phyloP scores from a whole-genome alignment of 345 rosid species.

The Limnanthes douglasii region DNA sequence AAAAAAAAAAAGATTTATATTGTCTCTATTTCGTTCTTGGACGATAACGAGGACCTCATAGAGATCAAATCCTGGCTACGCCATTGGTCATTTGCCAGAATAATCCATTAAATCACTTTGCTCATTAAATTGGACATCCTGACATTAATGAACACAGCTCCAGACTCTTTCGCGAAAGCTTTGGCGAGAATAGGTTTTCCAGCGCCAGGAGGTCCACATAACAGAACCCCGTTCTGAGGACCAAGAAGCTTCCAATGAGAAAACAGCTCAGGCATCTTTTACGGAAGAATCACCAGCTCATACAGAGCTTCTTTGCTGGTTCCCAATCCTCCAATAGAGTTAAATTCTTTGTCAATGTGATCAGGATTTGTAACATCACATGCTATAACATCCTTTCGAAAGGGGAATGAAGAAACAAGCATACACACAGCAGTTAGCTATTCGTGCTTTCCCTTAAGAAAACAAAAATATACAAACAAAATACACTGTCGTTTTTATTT shows the following conservation, averaged over 20 bases:
- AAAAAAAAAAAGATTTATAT: too few relatives aligned
- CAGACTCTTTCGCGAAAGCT: slow-evolving; percentile 94
- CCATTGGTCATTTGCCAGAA: too few relatives aligned
- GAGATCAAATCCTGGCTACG: too few relatives aligned
- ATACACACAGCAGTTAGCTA: too few relatives aligned
- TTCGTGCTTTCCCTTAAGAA: too few relatives aligned
- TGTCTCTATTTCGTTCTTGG: too few relatives aligned
- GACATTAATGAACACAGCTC: slow-evolving; percentile 92
- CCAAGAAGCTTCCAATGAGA: slow-evolving; percentile 87
- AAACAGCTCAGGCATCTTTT: slow-evolving; percentile 81
- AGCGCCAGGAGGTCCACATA: slow-evolving; percentile 99
- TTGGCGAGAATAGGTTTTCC: slow-evolving; percentile 99
- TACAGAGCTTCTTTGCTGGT: slow-evolving; percentile 61
- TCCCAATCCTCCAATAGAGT: slow-evolving; percentile 82
- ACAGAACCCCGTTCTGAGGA: slow-evolving; percentile 87
- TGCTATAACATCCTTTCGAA: slow-evolving; percentile 79
- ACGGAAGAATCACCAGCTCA: slow-evolving; percentile 85
- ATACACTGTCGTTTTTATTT: too few relatives aligned
- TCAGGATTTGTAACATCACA: slow-evolving; percentile 96
- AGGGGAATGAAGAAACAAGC: too few relatives aligned
- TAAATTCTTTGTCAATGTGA: slow-evolving; percentile 81
- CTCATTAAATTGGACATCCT: slow-evolving; percentile 85
- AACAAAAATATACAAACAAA: too few relatives aligned
- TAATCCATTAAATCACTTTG: too few relatives aligned
- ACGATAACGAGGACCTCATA: too few relatives aligned